These are phyloP conservation scores for Clarireedia paspali DNA, from an alignment of 2,329 filamentous ascomycete genomes.

Conservation along the genomic window DNA sequence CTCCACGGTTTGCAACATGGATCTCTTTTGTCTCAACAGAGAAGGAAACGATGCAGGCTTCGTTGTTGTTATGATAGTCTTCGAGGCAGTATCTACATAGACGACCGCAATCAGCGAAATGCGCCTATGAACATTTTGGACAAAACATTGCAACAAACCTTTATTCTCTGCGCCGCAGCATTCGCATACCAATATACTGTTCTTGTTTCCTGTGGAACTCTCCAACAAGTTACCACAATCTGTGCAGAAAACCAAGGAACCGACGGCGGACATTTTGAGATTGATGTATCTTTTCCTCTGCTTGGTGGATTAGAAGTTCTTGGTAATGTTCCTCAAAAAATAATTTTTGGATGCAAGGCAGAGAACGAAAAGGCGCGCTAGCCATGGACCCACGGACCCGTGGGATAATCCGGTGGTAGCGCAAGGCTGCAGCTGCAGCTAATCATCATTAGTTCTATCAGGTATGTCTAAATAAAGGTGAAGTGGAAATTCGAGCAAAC, in stretches of 20 bases:
- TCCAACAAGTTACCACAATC: constrained; percentile 89
- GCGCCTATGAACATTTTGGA: background rate
- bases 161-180: constrained; percentile 79
- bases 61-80: constrained; percentile 72
- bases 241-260: constrained; percentile 85
- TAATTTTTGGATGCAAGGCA: constrained; percentile 1
- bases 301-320: background rate
- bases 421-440: constrained; percentile 13
- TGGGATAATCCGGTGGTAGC: constrained; percentile 3
- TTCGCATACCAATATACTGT: constrained; percentile 72
- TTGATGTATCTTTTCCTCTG: background rate
- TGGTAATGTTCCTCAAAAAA: background rate
- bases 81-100: constrained; percentile 57
- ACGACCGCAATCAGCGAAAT: constrained; percentile 5
- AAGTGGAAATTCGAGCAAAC: background rate
- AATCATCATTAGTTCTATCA: background rate
- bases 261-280: constrained; percentile 71
- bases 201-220: constrained; percentile 66
- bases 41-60: constrained; percentile 89
- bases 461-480: constrained; percentile 1
- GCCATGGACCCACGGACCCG: background rate
- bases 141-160: constrained; percentile 45
- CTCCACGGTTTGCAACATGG: constrained; percentile 76
- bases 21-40: constrained; percentile 74
- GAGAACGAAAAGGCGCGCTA: constrained; percentile 1